A percentile compares a stretch with the other conserved stretches of the same genome.
Evolutionary conservation across 345 rosid genomes (phyloP).

Genomic region (Eucalyptus marginata): DNA sequence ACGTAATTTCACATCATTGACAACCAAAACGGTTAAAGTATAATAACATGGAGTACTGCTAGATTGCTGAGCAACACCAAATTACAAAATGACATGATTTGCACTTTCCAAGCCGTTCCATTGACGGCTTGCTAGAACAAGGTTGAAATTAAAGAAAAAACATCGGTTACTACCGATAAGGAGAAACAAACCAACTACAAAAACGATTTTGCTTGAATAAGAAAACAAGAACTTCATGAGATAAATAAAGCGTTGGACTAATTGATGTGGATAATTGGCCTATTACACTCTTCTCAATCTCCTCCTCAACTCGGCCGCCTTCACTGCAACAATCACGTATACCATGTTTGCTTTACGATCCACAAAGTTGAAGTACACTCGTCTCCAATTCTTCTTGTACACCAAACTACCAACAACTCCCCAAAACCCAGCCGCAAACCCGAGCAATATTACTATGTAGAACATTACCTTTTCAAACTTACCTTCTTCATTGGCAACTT

Average conservation of each 20-base stretch:
- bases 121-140: not conserved
- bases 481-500: not conserved
- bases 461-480: not conserved
- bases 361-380: not conserved
- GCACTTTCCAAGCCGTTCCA: fast-evolving
- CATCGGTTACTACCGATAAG: not conserved
- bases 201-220: not conserved
- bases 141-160: not conserved
- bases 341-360: not conserved
- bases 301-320: not conserved
- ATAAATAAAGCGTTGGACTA: not conserved
- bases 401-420: not conserved
- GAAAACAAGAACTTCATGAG: not conserved
- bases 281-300: not conserved
- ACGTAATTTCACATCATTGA: not conserved
- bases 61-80: not conserved
- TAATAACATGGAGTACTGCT: not conserved
- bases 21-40: not conserved
- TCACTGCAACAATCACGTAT: not conserved
- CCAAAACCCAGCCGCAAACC: not conserved
- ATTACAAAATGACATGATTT: not conserved
- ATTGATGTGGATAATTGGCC: not conserved
- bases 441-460: not conserved
- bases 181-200: not conserved
- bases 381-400: slow-evolving; percentile 1